Evolutionary conservation across 208 protist species (phyloP).

Genomic region (Hexamita inflata): DNA sequence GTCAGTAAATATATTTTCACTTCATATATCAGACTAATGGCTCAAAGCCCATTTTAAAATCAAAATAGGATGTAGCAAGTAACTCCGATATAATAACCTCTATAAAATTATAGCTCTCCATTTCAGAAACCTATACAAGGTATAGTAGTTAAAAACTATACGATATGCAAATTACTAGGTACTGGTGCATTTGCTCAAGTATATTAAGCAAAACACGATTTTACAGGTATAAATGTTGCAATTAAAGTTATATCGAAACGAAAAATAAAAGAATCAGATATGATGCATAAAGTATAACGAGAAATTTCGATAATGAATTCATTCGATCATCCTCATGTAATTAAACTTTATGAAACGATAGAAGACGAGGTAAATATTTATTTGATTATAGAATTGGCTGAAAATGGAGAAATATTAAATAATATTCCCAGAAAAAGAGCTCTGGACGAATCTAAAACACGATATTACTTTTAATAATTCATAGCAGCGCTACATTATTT

Average conservation of each 20-base stretch:
- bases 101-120: too few relatives aligned
- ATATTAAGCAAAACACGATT: conserved; percentile 68
- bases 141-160: too few relatives aligned
- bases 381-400: conserved; percentile 50
- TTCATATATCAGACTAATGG: too few relatives aligned
- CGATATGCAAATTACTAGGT: conserved; percentile 43
- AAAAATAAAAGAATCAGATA: conserved; percentile 72
- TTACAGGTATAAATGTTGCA: conserved; percentile 80
- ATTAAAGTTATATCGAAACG: conserved; percentile 94
- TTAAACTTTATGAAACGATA: conserved; percentile 49
- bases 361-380: conserved; percentile 29
- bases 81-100: too few relatives aligned
- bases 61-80: too few relatives aligned
- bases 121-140: too few relatives aligned
- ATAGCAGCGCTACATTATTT: conserved; percentile 69
- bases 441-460: conserved; percentile 61
- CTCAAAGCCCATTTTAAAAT: too few relatives aligned
- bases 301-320: conserved; percentile 93
- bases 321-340: conserved; percentile 95
- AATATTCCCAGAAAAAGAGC: conserved; percentile 57
- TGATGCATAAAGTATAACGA: conserved; percentile 65
- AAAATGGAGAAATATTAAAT: conserved; percentile 70
- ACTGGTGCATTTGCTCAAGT: conserved; percentile 52
- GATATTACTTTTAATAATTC: conserved; percentile 75
- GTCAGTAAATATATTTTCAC: too few relatives aligned